Evolutionary conservation across 2,329 filamentous ascomycete species (phyloP).

Genomic region (Ophiobolus disseminans): DNA sequence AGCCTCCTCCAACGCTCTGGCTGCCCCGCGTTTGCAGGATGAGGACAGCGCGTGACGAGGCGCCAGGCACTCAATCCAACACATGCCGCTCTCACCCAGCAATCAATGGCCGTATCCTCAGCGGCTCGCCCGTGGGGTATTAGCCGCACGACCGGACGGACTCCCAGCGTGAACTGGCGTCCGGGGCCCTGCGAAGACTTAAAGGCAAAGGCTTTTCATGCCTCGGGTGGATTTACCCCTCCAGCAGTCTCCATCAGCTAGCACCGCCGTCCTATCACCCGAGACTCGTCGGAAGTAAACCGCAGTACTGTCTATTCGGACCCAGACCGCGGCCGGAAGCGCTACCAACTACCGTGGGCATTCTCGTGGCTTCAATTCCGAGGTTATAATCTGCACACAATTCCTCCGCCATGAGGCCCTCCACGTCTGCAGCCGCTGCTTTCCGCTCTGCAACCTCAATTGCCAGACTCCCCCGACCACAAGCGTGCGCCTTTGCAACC

Average conservation of each 20-base stretch:
- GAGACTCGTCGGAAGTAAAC: conserved; percentile 15
- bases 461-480: conserved; percentile 27
- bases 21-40: conserved; percentile 18
- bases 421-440: conserved; percentile 35
- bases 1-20: background rate
- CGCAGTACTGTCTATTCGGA: conserved; percentile 20
- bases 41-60: conserved; percentile 14
- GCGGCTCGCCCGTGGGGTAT: conserved; percentile 11
- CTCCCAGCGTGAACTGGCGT: conserved; percentile 4
- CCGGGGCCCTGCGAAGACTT: conserved; percentile 14
- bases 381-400: conserved; percentile 31
- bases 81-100: conserved; percentile 15
- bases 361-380: conserved; percentile 27
- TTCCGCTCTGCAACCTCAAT: conserved; percentile 31
- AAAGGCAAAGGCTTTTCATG: conserved; percentile 16
- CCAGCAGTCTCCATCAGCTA: conserved; percentile 24
- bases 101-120: conserved; percentile 16
- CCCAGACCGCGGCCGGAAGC: conserved; percentile 35
- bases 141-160: conserved; percentile 19
- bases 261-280: conserved; percentile 15
- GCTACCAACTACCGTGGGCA: conserved; percentile 9
- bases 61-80: conserved; percentile 6
- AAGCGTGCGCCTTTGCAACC: conserved; percentile 40
- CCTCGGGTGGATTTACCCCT: conserved; percentile 43
- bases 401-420: conserved; percentile 37